These are phyloP conservation scores for Nepenthes gracilis DNA, from an alignment of 148 eudicot species.

Conservation along the genomic window DNA sequence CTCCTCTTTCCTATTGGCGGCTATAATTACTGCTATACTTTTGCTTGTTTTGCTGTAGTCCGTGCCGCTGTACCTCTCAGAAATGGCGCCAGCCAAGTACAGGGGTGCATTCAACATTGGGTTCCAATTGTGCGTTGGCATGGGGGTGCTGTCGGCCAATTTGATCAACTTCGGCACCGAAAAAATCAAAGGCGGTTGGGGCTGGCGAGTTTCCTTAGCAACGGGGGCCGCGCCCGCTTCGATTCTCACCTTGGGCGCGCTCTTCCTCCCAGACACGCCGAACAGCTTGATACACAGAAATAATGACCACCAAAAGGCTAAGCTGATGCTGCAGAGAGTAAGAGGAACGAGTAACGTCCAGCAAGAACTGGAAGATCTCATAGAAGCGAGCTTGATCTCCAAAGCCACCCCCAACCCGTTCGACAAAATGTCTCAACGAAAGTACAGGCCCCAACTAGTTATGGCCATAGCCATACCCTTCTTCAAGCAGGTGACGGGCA, in stretches of 20 bases:
- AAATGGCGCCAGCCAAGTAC: conserved; percentile 45
- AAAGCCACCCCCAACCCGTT: conserved; percentile 12
- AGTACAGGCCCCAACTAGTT: conserved; percentile 32
- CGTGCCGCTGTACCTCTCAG: conserved; percentile 50
- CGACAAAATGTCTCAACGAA: conserved; percentile 7
- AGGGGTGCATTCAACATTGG: conserved; percentile 51
- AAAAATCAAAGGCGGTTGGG: conserved; percentile 31
- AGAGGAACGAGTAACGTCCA: conserved; percentile 29
- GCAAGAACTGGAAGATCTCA: conserved; percentile 24
- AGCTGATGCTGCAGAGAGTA: conserved; percentile 20
- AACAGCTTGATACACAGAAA: conserved; percentile 46
- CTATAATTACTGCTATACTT: no score
- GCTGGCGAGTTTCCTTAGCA: conserved; percentile 50
- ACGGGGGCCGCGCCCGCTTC: conserved; percentile 31
- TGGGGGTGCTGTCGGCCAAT: conserved; percentile 27
- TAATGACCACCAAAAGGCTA: conserved; percentile 14
- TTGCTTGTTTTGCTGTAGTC: conserved; percentile 18
- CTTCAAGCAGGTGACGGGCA: conserved; percentile 33
- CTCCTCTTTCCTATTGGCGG: no score
- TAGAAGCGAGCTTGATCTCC: conserved; percentile 17
- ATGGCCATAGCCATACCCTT: conserved; percentile 34
- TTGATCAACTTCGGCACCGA: conserved; percentile 27
- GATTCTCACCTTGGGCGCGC: conserved; percentile 27
- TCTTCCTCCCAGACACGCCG: conserved; percentile 51
- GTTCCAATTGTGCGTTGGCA: conserved; percentile 33